Conservation (phyloP, 768 basidiomycete genomes). For the Hydnomerulius pinastri region DNA sequence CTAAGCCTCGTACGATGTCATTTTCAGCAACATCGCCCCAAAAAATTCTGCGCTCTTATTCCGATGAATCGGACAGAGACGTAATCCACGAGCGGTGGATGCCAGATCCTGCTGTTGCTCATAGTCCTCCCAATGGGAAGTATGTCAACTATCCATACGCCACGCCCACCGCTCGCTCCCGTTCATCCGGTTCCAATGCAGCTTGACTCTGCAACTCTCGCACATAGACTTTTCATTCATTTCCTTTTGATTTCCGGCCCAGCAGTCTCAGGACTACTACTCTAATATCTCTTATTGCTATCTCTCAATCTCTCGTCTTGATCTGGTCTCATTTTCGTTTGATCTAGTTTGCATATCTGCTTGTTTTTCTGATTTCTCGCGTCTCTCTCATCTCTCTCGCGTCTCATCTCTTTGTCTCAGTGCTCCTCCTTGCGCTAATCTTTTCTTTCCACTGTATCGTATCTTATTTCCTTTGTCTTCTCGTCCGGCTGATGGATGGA, state of each 20-base stretch:
- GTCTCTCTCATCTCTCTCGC: conserved; percentile 15
- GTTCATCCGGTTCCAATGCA: conserved; percentile 37
- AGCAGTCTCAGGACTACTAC: conserved; percentile 30
- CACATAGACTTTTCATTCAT: conserved; percentile 23
- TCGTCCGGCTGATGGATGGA: conserved; percentile 33
- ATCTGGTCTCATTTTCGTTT: conserved; percentile 19
- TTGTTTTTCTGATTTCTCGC: conserved; percentile 16
- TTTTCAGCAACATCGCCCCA: conserved; percentile 49
- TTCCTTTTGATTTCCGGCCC: conserved; percentile 28
- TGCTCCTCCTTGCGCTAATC: conserved; percentile 36
- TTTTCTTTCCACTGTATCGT: conserved; percentile 30
- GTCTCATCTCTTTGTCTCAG: conserved; percentile 7
- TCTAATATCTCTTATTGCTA: conserved; percentile 38
- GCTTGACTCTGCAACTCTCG: conserved; percentile 28
- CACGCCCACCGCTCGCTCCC: conserved; percentile 24
- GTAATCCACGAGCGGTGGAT: conserved; percentile 68
- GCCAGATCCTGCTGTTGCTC: conserved; percentile 44
- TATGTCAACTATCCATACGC: conserved; percentile 28
- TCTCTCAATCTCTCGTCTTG: conserved; percentile 28
- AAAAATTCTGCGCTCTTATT: conserved; percentile 60
- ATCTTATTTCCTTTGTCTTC: conserved; percentile 29
- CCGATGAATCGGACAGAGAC: conserved; percentile 62
- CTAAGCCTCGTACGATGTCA: conserved; percentile 53
- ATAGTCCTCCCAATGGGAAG: conserved; percentile 39
- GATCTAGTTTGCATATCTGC: conserved; percentile 6